Evolutionary conservation across 805 yeast species (phyloP).

Genomic region (Schwanniomyces sp.): DNA sequence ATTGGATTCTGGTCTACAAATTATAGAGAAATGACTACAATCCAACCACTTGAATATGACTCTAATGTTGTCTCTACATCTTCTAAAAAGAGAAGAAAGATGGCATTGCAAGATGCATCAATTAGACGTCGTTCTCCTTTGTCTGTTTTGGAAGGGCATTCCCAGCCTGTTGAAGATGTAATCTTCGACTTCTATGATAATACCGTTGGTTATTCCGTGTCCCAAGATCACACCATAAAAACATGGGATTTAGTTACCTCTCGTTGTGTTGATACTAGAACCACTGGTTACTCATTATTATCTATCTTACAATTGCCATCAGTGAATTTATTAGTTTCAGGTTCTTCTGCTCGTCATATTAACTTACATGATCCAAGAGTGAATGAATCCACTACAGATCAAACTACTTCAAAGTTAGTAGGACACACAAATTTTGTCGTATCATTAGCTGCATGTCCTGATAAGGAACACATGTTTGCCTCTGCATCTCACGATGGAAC

Average conservation of each 20-base stretch:
- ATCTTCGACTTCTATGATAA: slow-evolving; percentile 69
- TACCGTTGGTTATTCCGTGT: slow-evolving; percentile 88
- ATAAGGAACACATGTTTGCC: slow-evolving; percentile 75
- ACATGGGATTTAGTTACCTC: slow-evolving; percentile 96
- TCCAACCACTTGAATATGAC: slow-evolving; percentile 45
- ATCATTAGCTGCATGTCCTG: slow-evolving; percentile 70
- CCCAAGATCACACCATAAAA: slow-evolving; percentile 92
- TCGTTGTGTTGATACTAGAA: slow-evolving; percentile 81
- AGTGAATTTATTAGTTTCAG: slow-evolving; percentile 76
- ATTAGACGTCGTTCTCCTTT: slow-evolving; percentile 82
- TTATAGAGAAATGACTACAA: slow-evolving; percentile 74
- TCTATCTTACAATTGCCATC: slow-evolving; percentile 70
- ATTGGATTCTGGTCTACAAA: slow-evolving; percentile 89
- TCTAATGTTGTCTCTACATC: slow-evolving; percentile 63
- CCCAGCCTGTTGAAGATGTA: slow-evolving; percentile 85
- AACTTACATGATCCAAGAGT: slow-evolving; percentile 89
- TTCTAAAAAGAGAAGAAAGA: slow-evolving; percentile 82
- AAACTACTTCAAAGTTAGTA: slow-evolving; percentile 56
- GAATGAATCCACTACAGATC: slow-evolving; percentile 59
- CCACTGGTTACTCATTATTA: slow-evolving; percentile 81
- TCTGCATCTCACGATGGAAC: slow-evolving; percentile 98
- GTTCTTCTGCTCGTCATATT: slow-evolving; percentile 98
- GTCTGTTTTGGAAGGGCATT: slow-evolving; percentile 75
- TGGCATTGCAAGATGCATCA: slow-evolving; percentile 74
- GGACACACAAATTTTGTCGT: slow-evolving; percentile 95